Conservation (phyloP, 371 early-diverging fungal genomes). For the Syncephalastrum sp. region DNA sequence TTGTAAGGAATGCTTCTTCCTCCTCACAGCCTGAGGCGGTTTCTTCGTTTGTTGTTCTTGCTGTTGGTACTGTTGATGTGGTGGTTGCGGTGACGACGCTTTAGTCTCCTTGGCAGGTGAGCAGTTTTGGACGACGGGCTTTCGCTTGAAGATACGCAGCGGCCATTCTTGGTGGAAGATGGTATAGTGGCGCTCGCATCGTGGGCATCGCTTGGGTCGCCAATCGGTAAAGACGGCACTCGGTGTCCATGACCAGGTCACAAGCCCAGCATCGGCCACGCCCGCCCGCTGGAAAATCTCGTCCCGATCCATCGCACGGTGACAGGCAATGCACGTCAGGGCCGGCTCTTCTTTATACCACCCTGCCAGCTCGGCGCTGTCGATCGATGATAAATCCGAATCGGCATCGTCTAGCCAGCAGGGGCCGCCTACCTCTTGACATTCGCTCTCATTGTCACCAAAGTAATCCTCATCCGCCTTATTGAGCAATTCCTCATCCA, state of each 20-base stretch:
- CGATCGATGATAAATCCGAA: conserved; percentile 44
- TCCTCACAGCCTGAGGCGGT: not conserved
- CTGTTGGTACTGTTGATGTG: not conserved
- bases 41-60: not conserved
- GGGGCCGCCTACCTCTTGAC: too few species aligned
- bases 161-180: conserved; percentile 51
- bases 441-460: conserved; percentile 15
- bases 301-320: conserved; percentile 24
- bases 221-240: conserved; percentile 46
- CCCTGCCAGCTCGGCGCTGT: conserved; percentile 22
- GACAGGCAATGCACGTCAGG: conserved; percentile 36
- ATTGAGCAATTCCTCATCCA: conserved; percentile 6
- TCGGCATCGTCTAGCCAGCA: conserved; percentile 31
- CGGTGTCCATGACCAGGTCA: conserved; percentile 54
- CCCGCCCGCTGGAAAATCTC: conserved; percentile 32
- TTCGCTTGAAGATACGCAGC: conserved; percentile 22
- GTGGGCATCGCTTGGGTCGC: conserved; percentile 42
- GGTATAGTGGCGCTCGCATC: conserved; percentile 44
- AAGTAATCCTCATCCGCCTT: conserved; percentile 11
- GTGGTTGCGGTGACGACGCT: not conserved
- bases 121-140: not conserved
- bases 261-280: conserved; percentile 32
- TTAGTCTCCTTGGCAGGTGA: not conserved
- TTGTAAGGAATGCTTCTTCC: not conserved
- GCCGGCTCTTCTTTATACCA: conserved; percentile 15